Conservation (phyloP, 2,329 filamentous ascomycete genomes). For the Fusarium sp. region DNA sequence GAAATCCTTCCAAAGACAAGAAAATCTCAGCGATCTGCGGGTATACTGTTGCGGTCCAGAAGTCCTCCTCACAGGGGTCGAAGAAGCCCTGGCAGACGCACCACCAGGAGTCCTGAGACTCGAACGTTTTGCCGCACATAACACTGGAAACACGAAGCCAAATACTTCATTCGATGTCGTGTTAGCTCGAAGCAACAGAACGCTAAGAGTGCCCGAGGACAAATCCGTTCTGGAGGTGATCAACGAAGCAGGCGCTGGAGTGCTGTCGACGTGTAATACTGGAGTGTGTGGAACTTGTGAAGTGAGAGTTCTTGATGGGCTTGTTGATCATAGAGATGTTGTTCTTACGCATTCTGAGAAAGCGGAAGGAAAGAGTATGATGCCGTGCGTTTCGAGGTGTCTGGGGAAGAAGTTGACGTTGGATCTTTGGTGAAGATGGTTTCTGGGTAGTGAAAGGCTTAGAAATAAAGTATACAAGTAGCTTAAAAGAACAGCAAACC, state of each 20-base stretch:
- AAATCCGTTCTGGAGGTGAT: not conserved
- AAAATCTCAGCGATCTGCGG: not conserved
- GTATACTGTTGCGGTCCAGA: not conserved
- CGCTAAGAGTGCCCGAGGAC: not conserved
- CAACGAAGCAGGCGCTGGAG: not conserved
- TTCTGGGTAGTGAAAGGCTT: not conserved
- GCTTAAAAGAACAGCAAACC: too few relatives aligned
- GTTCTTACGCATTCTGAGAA: not conserved
- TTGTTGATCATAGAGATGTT: not conserved
- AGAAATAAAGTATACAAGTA: rapidly evolving
- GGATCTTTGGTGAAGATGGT: not conserved
- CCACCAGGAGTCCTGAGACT: not conserved
- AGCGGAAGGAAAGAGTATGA: not conserved
- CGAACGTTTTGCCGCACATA: not conserved
- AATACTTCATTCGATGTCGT: not conserved
- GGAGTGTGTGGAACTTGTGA: not conserved
- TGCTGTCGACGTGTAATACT: not conserved
- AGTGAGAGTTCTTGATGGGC: not conserved
- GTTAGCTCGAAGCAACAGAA: not conserved
- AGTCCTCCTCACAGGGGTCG: not conserved
- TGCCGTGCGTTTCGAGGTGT: not conserved
- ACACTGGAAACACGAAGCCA: rapidly evolving
- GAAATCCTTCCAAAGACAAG: not conserved
- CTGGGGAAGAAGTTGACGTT: not conserved
- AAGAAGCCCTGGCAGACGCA: not conserved